Evolutionary conservation across 2,329 filamentous ascomycete species (phyloP), one percentile per base, ranked within the genome.

Genomic region (Hypoxylon sp.): DNA sequence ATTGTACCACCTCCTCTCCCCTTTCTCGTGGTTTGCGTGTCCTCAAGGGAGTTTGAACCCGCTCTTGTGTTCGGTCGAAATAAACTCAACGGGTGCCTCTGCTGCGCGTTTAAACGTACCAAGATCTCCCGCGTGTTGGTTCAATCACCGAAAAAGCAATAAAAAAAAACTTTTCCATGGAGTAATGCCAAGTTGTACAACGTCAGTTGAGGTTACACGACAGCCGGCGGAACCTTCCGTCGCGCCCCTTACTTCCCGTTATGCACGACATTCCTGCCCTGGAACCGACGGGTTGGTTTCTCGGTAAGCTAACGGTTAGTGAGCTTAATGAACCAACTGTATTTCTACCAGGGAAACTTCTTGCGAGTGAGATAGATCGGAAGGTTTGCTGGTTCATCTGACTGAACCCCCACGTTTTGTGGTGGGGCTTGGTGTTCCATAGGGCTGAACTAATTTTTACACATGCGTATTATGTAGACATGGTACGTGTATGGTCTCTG

Each of bases 181-280:
- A 27, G 24, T 32, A 32, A 32, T 11, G 31, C 31, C 11, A 44
- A 44, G 39, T 44, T 44, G 39, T 44, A 44, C 39, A 8, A 44
- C 39, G 17, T 44, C 39, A 44, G 8, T 44, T 21, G 39, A 44
- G 7, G 39, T 44, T 44, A 44, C 39, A 44, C 39, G 39, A 44
- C 39, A 44, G 17, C 39, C 8, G 7, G 17, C 39, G 39, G 39
- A 44, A 10, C 39, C 13, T 44, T 44, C 17, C 39, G 39, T 44
- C 7, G 39, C 17, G 2, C 8, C 39, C 39, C 39, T 44, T 44
- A 44, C 39, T 21, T 44, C 17, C 39, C 39, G 8, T 44, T 2
- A 44, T 44, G 39, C 39, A 44, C 17, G 39, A 13, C 39, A 44
- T 21, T n/a, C 7, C 37, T 17, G n/a, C 15, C 37, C n/a, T 7